Conservation (phyloP, 768 basidiomycete genomes). For the Rhodotorula graminis region DNA sequence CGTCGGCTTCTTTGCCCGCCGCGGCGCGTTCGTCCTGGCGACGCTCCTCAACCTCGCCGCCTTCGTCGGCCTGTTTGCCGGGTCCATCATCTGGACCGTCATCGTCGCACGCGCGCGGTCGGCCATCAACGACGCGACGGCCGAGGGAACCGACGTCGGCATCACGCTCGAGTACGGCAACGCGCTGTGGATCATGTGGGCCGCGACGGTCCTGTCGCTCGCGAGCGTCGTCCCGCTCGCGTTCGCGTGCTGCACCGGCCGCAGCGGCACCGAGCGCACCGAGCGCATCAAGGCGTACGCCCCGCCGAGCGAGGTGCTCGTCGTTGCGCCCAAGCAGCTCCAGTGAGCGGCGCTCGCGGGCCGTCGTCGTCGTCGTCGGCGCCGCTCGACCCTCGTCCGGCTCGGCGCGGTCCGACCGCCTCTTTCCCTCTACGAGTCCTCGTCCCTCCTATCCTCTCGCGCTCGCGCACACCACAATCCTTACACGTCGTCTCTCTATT, state of each 20-base stretch:
- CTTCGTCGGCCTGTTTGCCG: conserved; percentile 21
- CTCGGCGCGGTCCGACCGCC: too few relatives aligned
- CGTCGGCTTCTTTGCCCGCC: conserved; percentile 22
- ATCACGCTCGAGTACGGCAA: conserved; percentile 24
- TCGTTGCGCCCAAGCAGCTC: too few relatives aligned
- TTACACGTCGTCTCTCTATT: too few relatives aligned
- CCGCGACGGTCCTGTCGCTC: conserved; percentile 18
- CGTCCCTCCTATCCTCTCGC: too few relatives aligned
- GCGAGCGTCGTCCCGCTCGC: conserved; percentile 7
- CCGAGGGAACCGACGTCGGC: conserved; percentile 10
- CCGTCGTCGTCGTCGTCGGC: too few relatives aligned
- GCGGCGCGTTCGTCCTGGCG: conserved; percentile 19
- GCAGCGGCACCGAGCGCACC: conserved; percentile 1
- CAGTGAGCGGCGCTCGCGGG: too few relatives aligned
- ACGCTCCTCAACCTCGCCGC: conserved; percentile 12
- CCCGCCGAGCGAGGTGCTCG: not conserved
- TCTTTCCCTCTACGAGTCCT: too few relatives aligned
- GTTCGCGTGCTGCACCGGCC: conserved; percentile 22
- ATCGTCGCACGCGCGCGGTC: conserved; percentile 19
- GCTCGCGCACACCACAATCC: too few relatives aligned
- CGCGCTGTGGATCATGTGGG: conserved; percentile 30
- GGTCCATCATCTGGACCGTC: conserved; percentile 23
- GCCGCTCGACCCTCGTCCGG: too few relatives aligned
- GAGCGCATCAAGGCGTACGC: too few relatives aligned
- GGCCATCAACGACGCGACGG: conserved; percentile 23